These are phyloP conservation scores for Ganoderma multipileum DNA, from an alignment of 1,284 basidiomycete species.

Conservation along the genomic window DNA sequence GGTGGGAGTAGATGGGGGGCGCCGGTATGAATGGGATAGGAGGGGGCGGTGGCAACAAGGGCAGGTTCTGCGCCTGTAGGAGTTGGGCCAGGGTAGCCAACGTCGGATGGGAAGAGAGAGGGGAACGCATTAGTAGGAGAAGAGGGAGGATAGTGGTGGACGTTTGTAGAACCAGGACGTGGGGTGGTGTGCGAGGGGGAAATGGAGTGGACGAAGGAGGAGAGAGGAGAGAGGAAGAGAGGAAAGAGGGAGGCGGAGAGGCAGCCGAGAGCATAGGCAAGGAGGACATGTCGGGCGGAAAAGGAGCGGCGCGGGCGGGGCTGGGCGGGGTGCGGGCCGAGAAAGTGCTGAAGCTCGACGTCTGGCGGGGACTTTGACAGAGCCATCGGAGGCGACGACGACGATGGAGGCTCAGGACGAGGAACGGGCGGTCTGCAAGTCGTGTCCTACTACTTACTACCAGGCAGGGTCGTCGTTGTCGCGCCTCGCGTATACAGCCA, in stretches of 20 bases:
- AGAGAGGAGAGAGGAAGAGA: constrained; percentile 10
- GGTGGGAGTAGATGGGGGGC: constrained; percentile 74
- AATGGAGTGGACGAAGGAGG: constrained; percentile 31
- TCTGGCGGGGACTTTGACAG: not conserved
- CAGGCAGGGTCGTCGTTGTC: no score
- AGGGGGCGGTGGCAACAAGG: constrained; percentile 78
- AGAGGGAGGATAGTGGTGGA: constrained; percentile 72
- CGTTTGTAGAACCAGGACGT: constrained; percentile 70
- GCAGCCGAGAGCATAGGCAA: constrained; percentile 8
- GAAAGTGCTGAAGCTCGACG: not conserved
- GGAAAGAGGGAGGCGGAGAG: constrained; percentile 10
- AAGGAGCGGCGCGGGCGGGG: not conserved
- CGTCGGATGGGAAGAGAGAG: constrained; percentile 73
- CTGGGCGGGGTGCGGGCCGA: not conserved
- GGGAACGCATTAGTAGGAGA: constrained; percentile 75
- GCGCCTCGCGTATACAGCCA: no score
- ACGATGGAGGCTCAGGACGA: not conserved
- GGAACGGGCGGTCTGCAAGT: no score
- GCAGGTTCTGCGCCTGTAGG: constrained; percentile 88
- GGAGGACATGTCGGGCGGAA: constrained; percentile 9
- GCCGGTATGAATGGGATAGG: constrained; percentile 76
- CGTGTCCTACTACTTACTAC: no score
- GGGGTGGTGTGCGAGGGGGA: constrained; percentile 38
- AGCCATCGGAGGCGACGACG: not conserved
- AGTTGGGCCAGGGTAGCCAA: constrained; percentile 84